Evolutionary conservation across 225 moss, liverwort and hornwort species (phyloP), one percentile per base, ranked within the genome.

Genomic region (Marchantia polymorpha): DNA sequence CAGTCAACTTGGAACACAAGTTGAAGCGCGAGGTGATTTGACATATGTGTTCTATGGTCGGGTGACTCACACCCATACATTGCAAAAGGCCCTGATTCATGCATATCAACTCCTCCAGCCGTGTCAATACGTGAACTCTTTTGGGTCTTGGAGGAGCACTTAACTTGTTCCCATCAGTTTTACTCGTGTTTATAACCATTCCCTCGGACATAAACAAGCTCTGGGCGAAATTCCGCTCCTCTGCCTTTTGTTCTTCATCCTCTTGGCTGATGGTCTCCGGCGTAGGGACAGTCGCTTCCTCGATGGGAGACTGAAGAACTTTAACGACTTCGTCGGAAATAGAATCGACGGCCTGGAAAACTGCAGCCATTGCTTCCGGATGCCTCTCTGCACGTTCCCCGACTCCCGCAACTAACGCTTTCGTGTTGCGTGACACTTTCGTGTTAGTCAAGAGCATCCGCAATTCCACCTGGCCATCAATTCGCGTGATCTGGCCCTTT

Each of bases 51-150:
- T 93, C 99, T 58, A 99, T 93, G n/a, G 92, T 84, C 10, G 86
- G 86, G 88, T 99, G 99, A 87, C 95, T 91, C 2, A 99, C 99
- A 81, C 95, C 99, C 86, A 99, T 93, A 80, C 93, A 86, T 83
- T 91, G 93, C 78, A 99, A 81, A 61, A 99, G 89, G 52, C 99
- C 99, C 75, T 95, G 99, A 80, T 95, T 99, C 93, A 99, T 99
- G 65, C 85, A 88, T 77, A 95, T 88, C n/a, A 99, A 87, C 79
- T 99, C 99, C 87, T 95, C 88, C 78, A 89, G 72, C 23, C 81
- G 73, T 25, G 80, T 81, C 13, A 82, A 59, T 26, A 56, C 71
- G 16, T 71, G 75, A 51, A 56, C 65, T 47, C 65, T 77, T 25
- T 64, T 76, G 0, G 69, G 55, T 69, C 67, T 52, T 49, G 69